Conservation (phyloP, 805 yeast genomes). For the Zygosaccharomyces pseudorouxii region DNA sequence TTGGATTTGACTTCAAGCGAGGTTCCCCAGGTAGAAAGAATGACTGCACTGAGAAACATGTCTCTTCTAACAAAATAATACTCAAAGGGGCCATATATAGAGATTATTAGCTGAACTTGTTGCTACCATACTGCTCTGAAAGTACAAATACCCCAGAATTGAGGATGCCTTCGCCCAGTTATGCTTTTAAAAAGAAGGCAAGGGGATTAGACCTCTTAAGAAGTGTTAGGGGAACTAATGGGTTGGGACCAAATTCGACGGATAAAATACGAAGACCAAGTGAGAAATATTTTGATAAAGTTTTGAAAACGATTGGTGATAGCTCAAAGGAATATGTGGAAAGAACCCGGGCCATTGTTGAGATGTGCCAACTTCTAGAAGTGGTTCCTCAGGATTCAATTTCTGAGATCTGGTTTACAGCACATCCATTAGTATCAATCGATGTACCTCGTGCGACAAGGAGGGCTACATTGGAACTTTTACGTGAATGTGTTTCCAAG, state of each 20-base stretch:
- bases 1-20: neutral
- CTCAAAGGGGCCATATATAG: neutral
- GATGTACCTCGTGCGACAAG: conserved; percentile 36
- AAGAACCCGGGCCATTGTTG: conserved; percentile 48
- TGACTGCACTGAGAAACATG: neutral
- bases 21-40: neutral
- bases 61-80: neutral
- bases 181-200: conserved; percentile 6
- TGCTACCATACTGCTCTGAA: neutral
- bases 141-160: neutral
- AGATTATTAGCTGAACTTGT: neutral
- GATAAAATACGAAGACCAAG: conserved; percentile 12
- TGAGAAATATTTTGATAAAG: conserved; percentile 12
- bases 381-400: conserved; percentile 53
- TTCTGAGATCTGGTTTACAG: conserved; percentile 73
- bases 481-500: conserved; percentile 53
- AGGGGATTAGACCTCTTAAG: conserved; percentile 8
- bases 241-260: neutral
- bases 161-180: conserved; percentile 13
- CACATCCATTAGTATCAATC: conserved; percentile 47
- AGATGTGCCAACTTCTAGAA: conserved; percentile 47
- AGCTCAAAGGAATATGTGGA: conserved; percentile 6
- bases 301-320: conserved; percentile 11
- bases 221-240: conserved; percentile 1
- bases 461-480: conserved; percentile 48